A percentile compares a stretch with the other conserved stretches of the same genome.
These are phyloP conservation scores for Pisolithus microcarpus DNA, from an alignment of 768 basidiomycete genomes.

Conservation along the genomic window DNA sequence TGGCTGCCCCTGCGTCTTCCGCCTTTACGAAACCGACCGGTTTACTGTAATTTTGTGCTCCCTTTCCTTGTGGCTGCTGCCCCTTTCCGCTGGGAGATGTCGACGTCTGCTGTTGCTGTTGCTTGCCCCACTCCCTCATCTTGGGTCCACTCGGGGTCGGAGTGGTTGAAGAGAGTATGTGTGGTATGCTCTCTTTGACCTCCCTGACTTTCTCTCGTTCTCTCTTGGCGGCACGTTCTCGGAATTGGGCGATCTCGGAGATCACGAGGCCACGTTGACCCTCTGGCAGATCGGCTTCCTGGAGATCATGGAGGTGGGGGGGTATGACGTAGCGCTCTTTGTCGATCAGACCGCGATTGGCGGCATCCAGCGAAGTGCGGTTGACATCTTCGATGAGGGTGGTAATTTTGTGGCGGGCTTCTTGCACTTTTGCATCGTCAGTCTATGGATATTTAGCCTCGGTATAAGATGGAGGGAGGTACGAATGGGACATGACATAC, in stretches of 20 bases:
- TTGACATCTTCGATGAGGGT: conserved; percentile 66
- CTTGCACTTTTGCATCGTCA: conserved; percentile 59
- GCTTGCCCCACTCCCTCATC: conserved; percentile 71
- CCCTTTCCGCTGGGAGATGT: conserved; percentile 31
- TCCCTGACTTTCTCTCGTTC: conserved; percentile 87
- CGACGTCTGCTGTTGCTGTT: conserved; percentile 29
- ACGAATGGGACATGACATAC: conserved; percentile 54
- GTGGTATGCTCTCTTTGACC: conserved; percentile 51
- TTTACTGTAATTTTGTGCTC: conserved; percentile 70
- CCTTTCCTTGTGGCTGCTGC: conserved; percentile 53
- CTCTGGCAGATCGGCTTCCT: conserved; percentile 95
- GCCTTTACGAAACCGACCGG: conserved; percentile 81
- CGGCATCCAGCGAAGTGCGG: conserved; percentile 64
- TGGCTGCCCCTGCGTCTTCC: conserved; percentile 39
- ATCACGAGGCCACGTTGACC: conserved; percentile 87
- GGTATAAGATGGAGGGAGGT: too few species aligned
- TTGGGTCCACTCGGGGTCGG: conserved; percentile 67
- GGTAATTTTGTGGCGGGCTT: conserved; percentile 59
- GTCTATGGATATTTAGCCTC: conserved; percentile 34
- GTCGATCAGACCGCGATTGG: conserved; percentile 66
- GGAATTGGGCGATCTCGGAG: conserved; percentile 93
- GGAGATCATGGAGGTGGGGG: conserved; percentile 91
- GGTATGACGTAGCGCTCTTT: conserved; percentile 88
- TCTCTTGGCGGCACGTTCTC: conserved; percentile 86
- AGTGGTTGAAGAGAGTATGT: conserved; percentile 25